phyloP scores from a whole-genome alignment of 2,329 filamentous ascomycete species.

The Ophioceras dolichostomum region DNA sequence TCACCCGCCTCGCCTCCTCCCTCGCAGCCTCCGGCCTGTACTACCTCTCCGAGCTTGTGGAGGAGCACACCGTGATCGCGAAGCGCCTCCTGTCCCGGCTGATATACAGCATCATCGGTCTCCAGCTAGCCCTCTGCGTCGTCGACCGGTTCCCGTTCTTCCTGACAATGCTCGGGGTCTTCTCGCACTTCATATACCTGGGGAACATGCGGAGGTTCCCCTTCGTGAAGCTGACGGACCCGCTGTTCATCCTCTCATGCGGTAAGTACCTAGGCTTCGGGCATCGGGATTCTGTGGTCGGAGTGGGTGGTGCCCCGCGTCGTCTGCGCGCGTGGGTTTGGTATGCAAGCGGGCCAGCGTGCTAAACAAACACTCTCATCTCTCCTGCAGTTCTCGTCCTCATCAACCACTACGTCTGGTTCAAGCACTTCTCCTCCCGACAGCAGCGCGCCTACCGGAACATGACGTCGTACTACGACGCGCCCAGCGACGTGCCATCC shows the following conservation, averaged over 20 bases:
- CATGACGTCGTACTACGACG: conserved; percentile 49
- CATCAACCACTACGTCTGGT: conserved; percentile 91
- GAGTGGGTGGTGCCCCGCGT: background rate
- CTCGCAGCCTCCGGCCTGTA: conserved; percentile 81
- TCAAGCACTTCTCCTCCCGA: conserved; percentile 71
- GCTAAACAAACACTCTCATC: background rate
- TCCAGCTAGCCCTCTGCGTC: conserved; percentile 64
- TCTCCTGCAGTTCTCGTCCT: conserved; percentile 60
- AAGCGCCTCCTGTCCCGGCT: conserved; percentile 76
- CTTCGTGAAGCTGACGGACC: conserved; percentile 76
- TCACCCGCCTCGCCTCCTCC: conserved; percentile 90
- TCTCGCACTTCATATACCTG: conserved; percentile 74
- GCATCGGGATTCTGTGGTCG: background rate
- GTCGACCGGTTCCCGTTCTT: conserved; percentile 77
- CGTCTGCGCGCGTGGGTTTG: too few species aligned
- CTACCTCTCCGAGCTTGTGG: conserved; percentile 94
- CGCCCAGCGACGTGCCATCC: conserved; percentile 51
- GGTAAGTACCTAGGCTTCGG: conserved; percentile 32
- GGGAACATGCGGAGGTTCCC: conserved; percentile 69
- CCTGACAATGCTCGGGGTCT: conserved; percentile 62
- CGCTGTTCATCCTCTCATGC: conserved; percentile 75
- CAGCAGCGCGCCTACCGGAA: conserved; percentile 45
- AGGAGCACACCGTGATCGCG: conserved; percentile 90
- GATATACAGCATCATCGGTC: conserved; percentile 68
- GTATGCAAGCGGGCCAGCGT: background rate